Percentiles rank a stretch among this genome's conserved stretches.
Conservation (phyloP, 495 filamentous ascomycete genomes). For the Aspergillus carlsbadensis region DNA sequence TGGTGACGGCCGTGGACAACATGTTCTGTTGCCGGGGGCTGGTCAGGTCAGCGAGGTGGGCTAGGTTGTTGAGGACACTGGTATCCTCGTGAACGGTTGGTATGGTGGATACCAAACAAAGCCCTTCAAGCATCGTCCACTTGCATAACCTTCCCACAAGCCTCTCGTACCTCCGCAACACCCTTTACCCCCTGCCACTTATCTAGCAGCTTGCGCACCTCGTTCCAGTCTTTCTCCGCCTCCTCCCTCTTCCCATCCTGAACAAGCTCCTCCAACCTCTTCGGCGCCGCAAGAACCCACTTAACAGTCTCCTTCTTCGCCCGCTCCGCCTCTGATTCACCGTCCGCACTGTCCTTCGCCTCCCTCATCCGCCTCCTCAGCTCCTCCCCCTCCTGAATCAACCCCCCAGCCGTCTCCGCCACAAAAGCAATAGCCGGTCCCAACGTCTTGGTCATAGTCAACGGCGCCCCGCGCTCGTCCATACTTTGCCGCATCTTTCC, state of each 20-base stretch:
- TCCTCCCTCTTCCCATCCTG: constrained; percentile 48
- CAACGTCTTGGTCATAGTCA: constrained; percentile 60
- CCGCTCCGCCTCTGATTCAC: constrained; percentile 32
- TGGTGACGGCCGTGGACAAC: background rate
- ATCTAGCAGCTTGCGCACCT: constrained; percentile 42
- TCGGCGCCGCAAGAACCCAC: constrained; percentile 66
- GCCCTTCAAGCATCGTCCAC: constrained; percentile 32
- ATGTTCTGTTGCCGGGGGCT: background rate
- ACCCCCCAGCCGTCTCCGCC: constrained; percentile 67
- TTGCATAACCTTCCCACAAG: constrained; percentile 58
- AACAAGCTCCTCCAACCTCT: constrained; percentile 48
- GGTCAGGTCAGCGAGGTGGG: background rate
- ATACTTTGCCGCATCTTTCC: constrained; percentile 59
- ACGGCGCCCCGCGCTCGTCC: constrained; percentile 45
- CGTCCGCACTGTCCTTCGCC: constrained; percentile 31
- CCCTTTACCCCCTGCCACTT: constrained; percentile 61
- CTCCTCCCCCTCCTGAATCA: constrained; percentile 57
- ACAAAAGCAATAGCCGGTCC: constrained; percentile 77
- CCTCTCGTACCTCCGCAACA: constrained; percentile 56
- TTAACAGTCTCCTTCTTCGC: constrained; percentile 65
- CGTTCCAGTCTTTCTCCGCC: constrained; percentile 61
- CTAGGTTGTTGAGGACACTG: background rate
- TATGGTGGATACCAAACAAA: background rate
- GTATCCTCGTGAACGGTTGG: background rate
- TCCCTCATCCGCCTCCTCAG: constrained; percentile 35